Conservation (phyloP, 441 rosid species). For the Populus hybrid region DNA sequence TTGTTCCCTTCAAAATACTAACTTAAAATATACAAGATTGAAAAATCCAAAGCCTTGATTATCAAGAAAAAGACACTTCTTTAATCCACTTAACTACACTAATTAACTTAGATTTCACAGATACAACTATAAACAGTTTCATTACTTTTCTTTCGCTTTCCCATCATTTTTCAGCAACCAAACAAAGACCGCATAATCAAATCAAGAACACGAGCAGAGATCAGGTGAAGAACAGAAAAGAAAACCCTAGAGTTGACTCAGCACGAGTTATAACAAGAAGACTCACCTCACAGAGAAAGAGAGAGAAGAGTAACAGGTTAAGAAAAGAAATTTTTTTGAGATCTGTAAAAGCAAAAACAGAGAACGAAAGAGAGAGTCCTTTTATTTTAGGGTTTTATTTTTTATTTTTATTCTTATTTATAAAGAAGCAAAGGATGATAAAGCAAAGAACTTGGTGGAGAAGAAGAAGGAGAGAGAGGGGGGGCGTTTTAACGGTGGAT, state of each 20-base stretch:
- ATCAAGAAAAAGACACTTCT: background rate
- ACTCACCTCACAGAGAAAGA: slow-evolving; percentile 38
- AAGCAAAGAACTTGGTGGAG: slow-evolving; percentile 25
- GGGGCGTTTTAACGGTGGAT: background rate
- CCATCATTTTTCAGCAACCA: slow-evolving; percentile 18
- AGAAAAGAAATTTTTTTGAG: slow-evolving; percentile 5
- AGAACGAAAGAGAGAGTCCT: slow-evolving; percentile 2
- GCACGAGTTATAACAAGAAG: background rate
- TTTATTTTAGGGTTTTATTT: slow-evolving; percentile 9
- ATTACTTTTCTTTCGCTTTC: background rate
- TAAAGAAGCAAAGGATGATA: background rate
- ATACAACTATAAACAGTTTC: background rate
- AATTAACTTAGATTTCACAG: background rate
- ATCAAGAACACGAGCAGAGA: background rate
- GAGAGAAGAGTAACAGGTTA: background rate
- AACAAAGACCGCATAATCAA: background rate
- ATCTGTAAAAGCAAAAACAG: slow-evolving; percentile 3
- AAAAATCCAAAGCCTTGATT: background rate
- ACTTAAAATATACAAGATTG: background rate
- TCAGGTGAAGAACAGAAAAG: background rate
- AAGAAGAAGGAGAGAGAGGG: slow-evolving; percentile 24
- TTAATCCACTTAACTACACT: background rate
- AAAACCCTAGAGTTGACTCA: slow-evolving; percentile 42
- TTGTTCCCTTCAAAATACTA: background rate
- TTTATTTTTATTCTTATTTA: background rate